Evolutionary conservation across 1,139 yeast species (phyloP).

Genomic region (Pichia cactophila): DNA sequence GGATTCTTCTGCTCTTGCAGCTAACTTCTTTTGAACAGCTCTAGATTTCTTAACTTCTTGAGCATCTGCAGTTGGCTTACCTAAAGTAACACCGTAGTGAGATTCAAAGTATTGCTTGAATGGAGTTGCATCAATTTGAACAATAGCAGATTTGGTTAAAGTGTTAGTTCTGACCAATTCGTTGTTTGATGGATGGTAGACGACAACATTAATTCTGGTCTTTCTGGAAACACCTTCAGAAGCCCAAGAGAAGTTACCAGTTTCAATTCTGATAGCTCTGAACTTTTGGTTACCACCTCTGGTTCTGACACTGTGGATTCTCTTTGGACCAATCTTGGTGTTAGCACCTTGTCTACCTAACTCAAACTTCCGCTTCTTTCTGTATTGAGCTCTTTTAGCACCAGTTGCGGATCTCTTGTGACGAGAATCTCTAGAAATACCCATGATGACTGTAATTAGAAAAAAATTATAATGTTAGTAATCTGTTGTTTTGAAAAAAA

Average conservation of each 20-base stretch:
- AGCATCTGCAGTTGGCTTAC: constrained; percentile 56
- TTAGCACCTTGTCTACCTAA: constrained; percentile 99
- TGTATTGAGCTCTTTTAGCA: constrained; percentile 99
- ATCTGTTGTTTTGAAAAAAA: neutral
- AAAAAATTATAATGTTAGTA: constrained; percentile 6
- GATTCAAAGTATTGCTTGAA: constrained; percentile 99
- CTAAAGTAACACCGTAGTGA: constrained; percentile 92
- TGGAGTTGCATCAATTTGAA: constrained; percentile 99
- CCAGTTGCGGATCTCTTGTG: constrained; percentile 99
- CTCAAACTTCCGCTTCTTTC: constrained; percentile 99
- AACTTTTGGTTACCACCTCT: constrained; percentile 99
- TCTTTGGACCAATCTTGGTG: constrained; percentile 98
- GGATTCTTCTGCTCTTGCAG: constrained; percentile 80
- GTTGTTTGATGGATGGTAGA: constrained; percentile 99
- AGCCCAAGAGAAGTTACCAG: constrained; percentile 99
- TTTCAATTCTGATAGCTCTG: constrained; percentile 99
- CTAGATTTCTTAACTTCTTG: constrained; percentile 57
- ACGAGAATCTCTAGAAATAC: constrained; percentile 99
- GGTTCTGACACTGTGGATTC: constrained; percentile 98
- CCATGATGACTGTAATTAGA: constrained; percentile 49
- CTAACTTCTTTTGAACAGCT: constrained; percentile 85
- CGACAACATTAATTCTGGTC: constrained; percentile 98
- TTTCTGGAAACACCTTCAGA: constrained; percentile 97
- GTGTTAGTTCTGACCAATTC: constrained; percentile 99
- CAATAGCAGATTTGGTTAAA: constrained; percentile 97